Conservation (phyloP, 371 early-diverging fungal genomes). For the Rhizopus arrhizus region DNA sequence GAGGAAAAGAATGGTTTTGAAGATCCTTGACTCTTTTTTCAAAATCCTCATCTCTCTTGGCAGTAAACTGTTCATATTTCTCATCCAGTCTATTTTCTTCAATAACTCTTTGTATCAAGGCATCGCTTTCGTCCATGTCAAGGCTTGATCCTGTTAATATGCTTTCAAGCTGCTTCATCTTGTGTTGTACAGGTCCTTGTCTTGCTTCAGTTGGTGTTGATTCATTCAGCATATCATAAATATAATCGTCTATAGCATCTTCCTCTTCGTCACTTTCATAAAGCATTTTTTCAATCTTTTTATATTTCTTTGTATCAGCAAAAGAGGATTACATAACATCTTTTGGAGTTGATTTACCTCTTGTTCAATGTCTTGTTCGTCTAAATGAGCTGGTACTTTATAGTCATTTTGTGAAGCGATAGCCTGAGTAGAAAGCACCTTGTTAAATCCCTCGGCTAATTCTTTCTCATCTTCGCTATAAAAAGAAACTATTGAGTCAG, state of each 20-base stretch:
- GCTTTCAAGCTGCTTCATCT: constrained; percentile 20
- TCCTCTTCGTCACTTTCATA: constrained; percentile 26
- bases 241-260: constrained; percentile 23
- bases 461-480: constrained; percentile 28
- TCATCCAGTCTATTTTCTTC: constrained; percentile 48
- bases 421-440: constrained; percentile 32
- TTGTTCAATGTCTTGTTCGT: constrained; percentile 15
- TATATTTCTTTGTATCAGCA: neutral
- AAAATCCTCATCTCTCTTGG: constrained; percentile 40
- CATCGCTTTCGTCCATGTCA: constrained; percentile 36
- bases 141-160: constrained; percentile 27
- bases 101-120: constrained; percentile 38
- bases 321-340: too few species aligned
- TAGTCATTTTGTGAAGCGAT: constrained; percentile 21
- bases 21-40: constrained; percentile 36
- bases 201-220: neutral
- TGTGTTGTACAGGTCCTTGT: neutral
- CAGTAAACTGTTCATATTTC: constrained; percentile 40
- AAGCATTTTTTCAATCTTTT: constrained; percentile 24
- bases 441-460: constrained; percentile 33
- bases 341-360: constrained; percentile 6
- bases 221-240: constrained; percentile 13
- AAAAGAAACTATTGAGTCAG: neutral
- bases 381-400: constrained; percentile 22
- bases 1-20: constrained; percentile 1